Conservation (phyloP, 345 rosid genomes). For the Balakata baccata region DNA sequence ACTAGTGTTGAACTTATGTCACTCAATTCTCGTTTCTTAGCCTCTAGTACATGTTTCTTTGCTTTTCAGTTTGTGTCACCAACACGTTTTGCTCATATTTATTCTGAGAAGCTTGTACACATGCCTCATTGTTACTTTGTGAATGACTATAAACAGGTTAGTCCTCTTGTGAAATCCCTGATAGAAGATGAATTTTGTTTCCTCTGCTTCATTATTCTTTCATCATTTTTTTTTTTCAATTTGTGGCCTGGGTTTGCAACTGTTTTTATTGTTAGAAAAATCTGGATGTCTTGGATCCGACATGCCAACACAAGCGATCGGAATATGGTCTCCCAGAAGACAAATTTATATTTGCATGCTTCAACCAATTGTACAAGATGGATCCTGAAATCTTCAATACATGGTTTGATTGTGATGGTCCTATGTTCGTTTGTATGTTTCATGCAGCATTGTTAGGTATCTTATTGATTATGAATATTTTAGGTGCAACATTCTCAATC, state of each 20-base stretch:
- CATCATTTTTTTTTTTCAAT: neutral
- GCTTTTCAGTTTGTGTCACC: conserved; percentile 87
- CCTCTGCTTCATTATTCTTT: neutral
- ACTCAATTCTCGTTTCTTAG: neutral
- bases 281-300: conserved; percentile 78
- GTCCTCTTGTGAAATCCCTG: neutral
- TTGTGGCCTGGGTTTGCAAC: neutral
- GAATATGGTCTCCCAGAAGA: conserved; percentile 95
- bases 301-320: conserved; percentile 67
- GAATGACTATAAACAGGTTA: conserved; percentile 95
- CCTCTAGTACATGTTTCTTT: conserved; percentile 6
- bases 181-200: neutral
- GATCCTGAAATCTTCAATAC: conserved; percentile 92
- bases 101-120: conserved; percentile 96
- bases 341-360: conserved; percentile 95
- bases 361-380: conserved; percentile 98
- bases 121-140: conserved; percentile 98
- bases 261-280: conserved; percentile 61
- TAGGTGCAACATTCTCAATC: conserved; percentile 97
- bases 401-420: conserved; percentile 48
- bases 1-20: neutral
- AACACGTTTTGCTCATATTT: conserved; percentile 59
- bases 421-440: neutral
- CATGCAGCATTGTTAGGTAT: neutral
- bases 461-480: neutral